Evolutionary conservation across 2,329 filamentous ascomycete species (phyloP).

Genomic region (Immersiporthe knoxdaviesiana): DNA sequence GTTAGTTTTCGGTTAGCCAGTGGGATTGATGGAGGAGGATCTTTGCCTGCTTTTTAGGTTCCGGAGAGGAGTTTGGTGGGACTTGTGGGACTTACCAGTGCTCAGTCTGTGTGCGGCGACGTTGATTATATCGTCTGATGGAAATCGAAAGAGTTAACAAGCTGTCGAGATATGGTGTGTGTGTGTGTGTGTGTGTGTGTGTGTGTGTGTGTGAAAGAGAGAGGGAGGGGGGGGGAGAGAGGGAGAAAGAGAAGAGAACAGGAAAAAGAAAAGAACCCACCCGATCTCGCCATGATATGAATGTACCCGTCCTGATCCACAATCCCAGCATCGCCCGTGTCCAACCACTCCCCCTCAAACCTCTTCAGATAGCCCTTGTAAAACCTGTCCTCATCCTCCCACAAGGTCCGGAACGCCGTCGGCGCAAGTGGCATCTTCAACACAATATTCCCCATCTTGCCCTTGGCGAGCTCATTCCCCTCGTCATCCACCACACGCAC

Average conservation of each 20-base stretch:
- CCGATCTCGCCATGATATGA: conserved; percentile 62
- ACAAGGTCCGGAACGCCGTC: conserved; percentile 83
- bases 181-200: too few relatives aligned
- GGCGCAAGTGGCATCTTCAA: conserved; percentile 81
- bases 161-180: too few relatives aligned
- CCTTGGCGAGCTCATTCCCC: conserved; percentile 70
- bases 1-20: too few relatives aligned
- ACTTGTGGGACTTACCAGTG: conserved; percentile 62
- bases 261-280: conserved; percentile 25
- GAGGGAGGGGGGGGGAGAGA: too few relatives aligned
- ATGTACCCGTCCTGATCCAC: conserved; percentile 75
- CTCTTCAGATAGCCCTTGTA: conserved; percentile 83
- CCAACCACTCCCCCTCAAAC: conserved; percentile 81
- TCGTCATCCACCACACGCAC: conserved; percentile 82
- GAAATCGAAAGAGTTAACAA: conserved; percentile 5
- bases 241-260: neutral
- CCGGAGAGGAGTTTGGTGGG: too few relatives aligned
- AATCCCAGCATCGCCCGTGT: conserved; percentile 89
- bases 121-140: conserved; percentile 85
- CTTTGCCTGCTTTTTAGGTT: too few relatives aligned
- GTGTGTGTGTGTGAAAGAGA: too few relatives aligned
- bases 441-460: conserved; percentile 90
- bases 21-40: too few relatives aligned
- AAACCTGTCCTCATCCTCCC: conserved; percentile 84
- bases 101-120: conserved; percentile 92